Evolutionary conservation across 2,329 filamentous ascomycete species (phyloP).

Genomic region (Bipolaris oryzae): DNA sequence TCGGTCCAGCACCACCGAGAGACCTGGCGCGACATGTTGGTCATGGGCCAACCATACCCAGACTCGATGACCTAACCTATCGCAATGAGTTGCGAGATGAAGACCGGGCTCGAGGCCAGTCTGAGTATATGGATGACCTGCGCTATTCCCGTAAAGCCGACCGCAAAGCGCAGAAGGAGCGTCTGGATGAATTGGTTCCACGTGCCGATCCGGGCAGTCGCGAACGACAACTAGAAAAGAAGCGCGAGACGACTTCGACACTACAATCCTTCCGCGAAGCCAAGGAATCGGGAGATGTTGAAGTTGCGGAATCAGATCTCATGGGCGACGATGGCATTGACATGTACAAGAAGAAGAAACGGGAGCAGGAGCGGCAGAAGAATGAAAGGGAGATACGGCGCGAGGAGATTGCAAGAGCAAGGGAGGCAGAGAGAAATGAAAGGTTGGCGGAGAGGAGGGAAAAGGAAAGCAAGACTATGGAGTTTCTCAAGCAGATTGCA

Average conservation of each 20-base stretch:
- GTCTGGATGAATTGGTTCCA: slow-evolving; percentile 79
- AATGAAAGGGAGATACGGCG: slow-evolving; percentile 81
- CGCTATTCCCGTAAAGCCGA: slow-evolving; percentile 68
- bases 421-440: slow-evolving; percentile 80
- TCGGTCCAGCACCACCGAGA: slow-evolving; percentile 59
- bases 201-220: slow-evolving; percentile 82
- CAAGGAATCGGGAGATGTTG: slow-evolving; percentile 67
- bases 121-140: slow-evolving; percentile 57
- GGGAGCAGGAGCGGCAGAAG: slow-evolving; percentile 72
- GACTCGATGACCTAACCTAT: slow-evolving; percentile 73
- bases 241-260: slow-evolving; percentile 71
- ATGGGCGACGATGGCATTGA: slow-evolving; percentile 76
- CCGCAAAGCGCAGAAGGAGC: slow-evolving; percentile 69
- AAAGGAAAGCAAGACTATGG: slow-evolving; percentile 85
- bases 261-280: slow-evolving; percentile 74
- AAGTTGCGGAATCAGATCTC: slow-evolving; percentile 74
- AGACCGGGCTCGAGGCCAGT: slow-evolving; percentile 58
- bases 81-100: slow-evolving; percentile 64
- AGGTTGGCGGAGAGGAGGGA: slow-evolving; percentile 69
- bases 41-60: slow-evolving; percentile 69
- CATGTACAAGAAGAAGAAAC: slow-evolving; percentile 68
- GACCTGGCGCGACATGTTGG: slow-evolving; percentile 32
- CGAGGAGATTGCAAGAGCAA: slow-evolving; percentile 79
- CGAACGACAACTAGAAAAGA: slow-evolving; percentile 88
- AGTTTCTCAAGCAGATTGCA: slow-evolving; percentile 78